Evolutionary conservation across 2,329 filamentous ascomycete species (phyloP), one percentile per base, ranked within the genome.

Genomic region (Stagonosporopsis cucurbitacearum): DNA sequence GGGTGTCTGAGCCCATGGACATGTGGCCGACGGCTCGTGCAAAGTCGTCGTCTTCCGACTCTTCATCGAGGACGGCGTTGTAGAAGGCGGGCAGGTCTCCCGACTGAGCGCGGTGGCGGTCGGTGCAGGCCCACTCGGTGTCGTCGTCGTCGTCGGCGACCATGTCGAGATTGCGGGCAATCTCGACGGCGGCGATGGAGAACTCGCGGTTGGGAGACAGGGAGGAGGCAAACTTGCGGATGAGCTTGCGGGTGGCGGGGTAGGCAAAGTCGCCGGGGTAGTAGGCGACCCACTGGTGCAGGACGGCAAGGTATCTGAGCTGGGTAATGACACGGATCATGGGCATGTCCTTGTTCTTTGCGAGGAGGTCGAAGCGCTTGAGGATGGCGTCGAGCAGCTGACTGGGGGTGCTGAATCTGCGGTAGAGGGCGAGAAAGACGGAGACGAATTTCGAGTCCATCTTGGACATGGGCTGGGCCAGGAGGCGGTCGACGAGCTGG

Each of bases 221-320:
- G 36, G 88, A 84, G 17, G 80, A 78, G 32, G 96, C 88, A 67
- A 99, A 95, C 22, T 87, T 86, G 45, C 88, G 85, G 35, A 97
- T 80, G 28, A 85, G 86, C 61, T 84, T 86, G 62, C 88, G 86
- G 2, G 92, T 96, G 20, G 83, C 83, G 1, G 88, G 84, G 59
- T 89, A 87, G 1, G 92, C 92, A 80, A 98, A 96, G 75, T 99
- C 95, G 15, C 92, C 94, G 0, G 95, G 93, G 74, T 98, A 98
- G 39, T 88, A 81, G 15, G 88, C 87, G 1, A 96, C 88, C 95
- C 95, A 99, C 72, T 91, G 90, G 5, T 92, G 91, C 55, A 98
- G 80, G 6, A 95, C 87, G 63, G 90, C 88, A 35, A 96, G 87
- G 58, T 94, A 90, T 47, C 93, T 87, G 50, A 96, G 82, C 72